Percentiles rank a stretch among this genome's conserved stretches.
These are phyloP conservation scores for Arthroderma sp. DNA, from an alignment of 2,329 filamentous ascomycete species.

Conservation along the genomic window DNA sequence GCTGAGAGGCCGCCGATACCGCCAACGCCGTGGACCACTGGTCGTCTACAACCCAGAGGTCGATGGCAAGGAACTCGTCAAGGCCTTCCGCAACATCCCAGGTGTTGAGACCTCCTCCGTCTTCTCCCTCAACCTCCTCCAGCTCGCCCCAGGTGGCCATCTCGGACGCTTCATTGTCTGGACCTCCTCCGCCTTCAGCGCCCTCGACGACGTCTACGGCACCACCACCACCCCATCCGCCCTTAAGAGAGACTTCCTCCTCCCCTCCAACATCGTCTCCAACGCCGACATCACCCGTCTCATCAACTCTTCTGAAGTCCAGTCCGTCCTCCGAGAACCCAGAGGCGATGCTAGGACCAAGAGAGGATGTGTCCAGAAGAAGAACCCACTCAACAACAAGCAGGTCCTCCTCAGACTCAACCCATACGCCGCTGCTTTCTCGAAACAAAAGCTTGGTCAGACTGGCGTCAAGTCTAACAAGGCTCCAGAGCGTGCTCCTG, in stretches of 20 bases:
- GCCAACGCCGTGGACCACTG: constrained; percentile 93
- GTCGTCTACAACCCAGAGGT: constrained; percentile 94
- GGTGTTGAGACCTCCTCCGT: constrained; percentile 95
- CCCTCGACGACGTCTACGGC: constrained; percentile 94
- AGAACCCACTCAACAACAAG: constrained; percentile 99
- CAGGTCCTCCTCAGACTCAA: constrained; percentile 97
- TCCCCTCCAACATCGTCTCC: constrained; percentile 81
- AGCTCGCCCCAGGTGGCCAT: constrained; percentile 97
- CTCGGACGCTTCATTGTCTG: constrained; percentile 98
- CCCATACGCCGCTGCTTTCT: constrained; percentile 87
- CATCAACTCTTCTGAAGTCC: constrained; percentile 98
- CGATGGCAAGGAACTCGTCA: constrained; percentile 87
- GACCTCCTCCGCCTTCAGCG: constrained; percentile 93
- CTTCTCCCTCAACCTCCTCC: constrained; percentile 92
- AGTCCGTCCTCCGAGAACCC: constrained; percentile 84
- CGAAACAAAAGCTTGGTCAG: constrained; percentile 71
- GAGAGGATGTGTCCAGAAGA: constrained; percentile 90
- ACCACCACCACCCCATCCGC: constrained; percentile 77
- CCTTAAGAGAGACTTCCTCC: constrained; percentile 98
- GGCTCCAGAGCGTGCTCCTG: constrained; percentile 41
- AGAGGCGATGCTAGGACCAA: constrained; percentile 85
- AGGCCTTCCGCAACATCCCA: constrained; percentile 96
- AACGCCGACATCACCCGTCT: constrained; percentile 94
- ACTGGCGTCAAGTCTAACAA: constrained; percentile 52
- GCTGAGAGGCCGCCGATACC: constrained; percentile 89